Percentiles rank a stretch among this genome's conserved stretches.
phyloP scores from a whole-genome alignment of 2,329 filamentous ascomycete species.

The Colletotrichum horii region DNA sequence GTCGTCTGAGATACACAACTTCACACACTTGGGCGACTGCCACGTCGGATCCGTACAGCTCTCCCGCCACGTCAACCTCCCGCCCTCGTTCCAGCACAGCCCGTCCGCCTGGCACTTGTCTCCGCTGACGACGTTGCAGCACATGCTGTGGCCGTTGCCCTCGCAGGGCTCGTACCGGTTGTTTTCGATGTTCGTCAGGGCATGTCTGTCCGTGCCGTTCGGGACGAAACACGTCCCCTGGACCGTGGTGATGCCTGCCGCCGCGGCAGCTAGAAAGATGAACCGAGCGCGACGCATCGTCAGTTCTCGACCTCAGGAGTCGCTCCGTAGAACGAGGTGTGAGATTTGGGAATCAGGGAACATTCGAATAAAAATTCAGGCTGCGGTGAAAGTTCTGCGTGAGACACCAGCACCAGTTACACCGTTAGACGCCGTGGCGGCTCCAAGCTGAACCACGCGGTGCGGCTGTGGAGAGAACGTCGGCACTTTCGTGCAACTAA shows the following conservation, averaged over 20 bases:
- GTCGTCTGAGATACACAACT: constrained; percentile 14
- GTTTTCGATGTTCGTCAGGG: neutral
- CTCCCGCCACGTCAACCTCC: constrained; percentile 3
- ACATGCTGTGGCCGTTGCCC: neutral
- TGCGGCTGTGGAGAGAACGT: neutral
- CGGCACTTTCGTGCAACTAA: neutral
- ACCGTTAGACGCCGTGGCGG: neutral
- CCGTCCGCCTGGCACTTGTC: neutral
- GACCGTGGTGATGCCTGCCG: neutral
- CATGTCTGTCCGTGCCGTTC: neutral
- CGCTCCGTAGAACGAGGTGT: neutral
- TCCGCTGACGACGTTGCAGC: neutral
- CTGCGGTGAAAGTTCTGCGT: neutral
- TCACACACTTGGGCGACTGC: constrained; percentile 24
- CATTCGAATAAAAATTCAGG: neutral
- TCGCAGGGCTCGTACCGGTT: constrained; percentile 1
- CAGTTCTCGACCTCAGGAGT: fast-evolving
- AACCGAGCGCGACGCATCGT: neutral
- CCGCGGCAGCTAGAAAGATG: neutral
- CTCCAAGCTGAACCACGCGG: fast-evolving
- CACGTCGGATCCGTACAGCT: constrained; percentile 25
- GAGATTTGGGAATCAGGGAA: neutral
- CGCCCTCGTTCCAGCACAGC: constrained; percentile 1
- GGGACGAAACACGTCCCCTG: neutral
- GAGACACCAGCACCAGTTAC: neutral